Evolutionary conservation across 1,284 basidiomycete genomes (phyloP).

Genomic region (Pterulicium gracile): DNA sequence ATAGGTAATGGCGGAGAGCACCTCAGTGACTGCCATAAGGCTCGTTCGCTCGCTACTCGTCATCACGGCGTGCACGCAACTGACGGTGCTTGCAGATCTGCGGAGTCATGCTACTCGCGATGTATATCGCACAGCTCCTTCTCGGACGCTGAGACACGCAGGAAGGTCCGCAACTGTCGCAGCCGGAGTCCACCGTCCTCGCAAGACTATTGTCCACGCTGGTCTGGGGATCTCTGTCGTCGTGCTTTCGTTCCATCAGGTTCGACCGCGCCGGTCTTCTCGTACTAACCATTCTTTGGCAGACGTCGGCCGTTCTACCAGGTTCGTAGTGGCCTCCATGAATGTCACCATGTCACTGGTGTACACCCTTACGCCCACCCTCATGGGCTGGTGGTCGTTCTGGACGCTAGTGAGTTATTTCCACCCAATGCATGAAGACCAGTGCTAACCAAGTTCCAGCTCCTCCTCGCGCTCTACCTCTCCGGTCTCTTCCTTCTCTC

Average conservation of each 20-base stretch:
- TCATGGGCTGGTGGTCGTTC: slow-evolving; percentile 25
- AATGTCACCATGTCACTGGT: slow-evolving; percentile 29
- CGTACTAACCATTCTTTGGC: no score
- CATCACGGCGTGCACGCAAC: no score
- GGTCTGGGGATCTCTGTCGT: slow-evolving; percentile 34
- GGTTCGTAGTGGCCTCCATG: slow-evolving; percentile 30
- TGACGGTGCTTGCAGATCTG: no score
- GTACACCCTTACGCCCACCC: slow-evolving; percentile 21
- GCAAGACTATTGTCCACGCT: slow-evolving; percentile 36
- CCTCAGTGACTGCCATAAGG: slow-evolving; percentile 40
- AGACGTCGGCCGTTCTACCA: slow-evolving; percentile 10
- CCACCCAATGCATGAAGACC: not conserved
- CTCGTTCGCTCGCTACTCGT: no score
- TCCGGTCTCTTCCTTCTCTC: slow-evolving; percentile 33
- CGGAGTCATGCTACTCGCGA: slow-evolving; percentile 41
- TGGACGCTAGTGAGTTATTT: slow-evolving; percentile 30
- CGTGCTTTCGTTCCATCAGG: slow-evolving; percentile 36
- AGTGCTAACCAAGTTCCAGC: slow-evolving; percentile 18
- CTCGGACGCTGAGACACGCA: slow-evolving; percentile 54
- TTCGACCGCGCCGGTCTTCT: slow-evolving; percentile 14
- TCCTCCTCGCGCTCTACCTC: slow-evolving; percentile 32
- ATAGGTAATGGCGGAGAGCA: slow-evolving; percentile 31
- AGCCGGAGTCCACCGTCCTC: slow-evolving; percentile 28
- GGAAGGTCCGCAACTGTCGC: slow-evolving; percentile 21
- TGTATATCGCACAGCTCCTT: slow-evolving; percentile 43